Evolutionary conservation across 176 grass and related monocot species (phyloP).

Genomic region (Leersia perrieri): DNA sequence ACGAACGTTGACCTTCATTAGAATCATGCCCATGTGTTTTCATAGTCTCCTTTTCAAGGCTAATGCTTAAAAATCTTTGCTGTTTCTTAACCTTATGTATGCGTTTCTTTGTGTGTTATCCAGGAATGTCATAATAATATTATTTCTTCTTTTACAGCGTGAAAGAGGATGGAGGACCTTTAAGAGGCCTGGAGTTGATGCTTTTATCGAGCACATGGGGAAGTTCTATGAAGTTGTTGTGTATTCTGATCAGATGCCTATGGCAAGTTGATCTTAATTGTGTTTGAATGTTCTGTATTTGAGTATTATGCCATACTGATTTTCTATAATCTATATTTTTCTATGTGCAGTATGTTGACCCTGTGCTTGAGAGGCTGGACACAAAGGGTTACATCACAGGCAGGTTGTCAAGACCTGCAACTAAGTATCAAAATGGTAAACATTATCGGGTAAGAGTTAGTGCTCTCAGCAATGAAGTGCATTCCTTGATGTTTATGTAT

Average conservation of each 20-base stretch:
- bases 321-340: constrained; percentile 22
- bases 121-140: constrained; percentile 7
- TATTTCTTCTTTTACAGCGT: constrained; percentile 48
- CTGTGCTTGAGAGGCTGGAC: constrained; percentile 82
- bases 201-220: constrained; percentile 76
- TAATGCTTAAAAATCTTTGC: background rate
- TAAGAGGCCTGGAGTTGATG: constrained; percentile 95
- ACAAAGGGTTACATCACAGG: constrained; percentile 51
- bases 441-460: constrained; percentile 77
- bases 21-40: background rate
- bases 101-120: background rate
- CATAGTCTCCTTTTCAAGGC: background rate
- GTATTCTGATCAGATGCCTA: constrained; percentile 79
- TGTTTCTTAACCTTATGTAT: constrained; percentile 2
- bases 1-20: background rate
- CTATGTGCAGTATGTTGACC: constrained; percentile 80
- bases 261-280: constrained; percentile 59
- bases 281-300: constrained; percentile 11
- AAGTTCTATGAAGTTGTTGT: constrained; percentile 86
- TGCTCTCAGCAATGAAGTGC: constrained; percentile 17
- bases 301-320: constrained; percentile 14
- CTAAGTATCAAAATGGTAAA: constrained; percentile 86
- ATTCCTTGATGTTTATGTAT: background rate
- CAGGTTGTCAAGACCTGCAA: constrained; percentile 81
- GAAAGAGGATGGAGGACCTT: constrained; percentile 96